A percentile compares a stretch with the other conserved stretches of the same genome.
phyloP scores from a whole-genome alignment of 768 basidiomycete species.

The Lactarius sanguifluus region DNA sequence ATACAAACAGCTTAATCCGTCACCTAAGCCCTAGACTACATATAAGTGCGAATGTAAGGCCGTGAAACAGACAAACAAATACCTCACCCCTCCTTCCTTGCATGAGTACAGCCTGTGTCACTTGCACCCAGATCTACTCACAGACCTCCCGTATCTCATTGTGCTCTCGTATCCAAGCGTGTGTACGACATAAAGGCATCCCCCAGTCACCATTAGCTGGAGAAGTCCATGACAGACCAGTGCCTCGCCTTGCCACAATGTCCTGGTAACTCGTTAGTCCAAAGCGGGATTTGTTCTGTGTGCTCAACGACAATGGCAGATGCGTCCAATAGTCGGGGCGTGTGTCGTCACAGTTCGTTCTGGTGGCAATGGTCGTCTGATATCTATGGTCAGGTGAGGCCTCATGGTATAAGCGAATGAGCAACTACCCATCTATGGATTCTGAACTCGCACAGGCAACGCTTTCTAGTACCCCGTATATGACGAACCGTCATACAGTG shows the following conservation, averaged over 20 bases:
- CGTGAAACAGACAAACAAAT: not conserved
- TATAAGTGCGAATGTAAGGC: not conserved
- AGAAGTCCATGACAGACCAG: not conserved
- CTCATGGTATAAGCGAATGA: not conserved
- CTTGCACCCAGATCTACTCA: not conserved
- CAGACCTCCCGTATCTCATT: not conserved
- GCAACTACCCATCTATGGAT: not conserved
- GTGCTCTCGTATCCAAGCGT: not conserved
- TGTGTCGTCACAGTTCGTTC: not conserved
- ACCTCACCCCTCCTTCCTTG: not conserved
- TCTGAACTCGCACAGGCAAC: not conserved
- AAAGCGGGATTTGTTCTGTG: not conserved
- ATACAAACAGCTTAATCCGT: not conserved
- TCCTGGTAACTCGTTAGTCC: not conserved
- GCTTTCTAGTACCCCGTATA: not conserved
- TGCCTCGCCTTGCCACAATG: not conserved
- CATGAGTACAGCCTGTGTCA: not conserved
- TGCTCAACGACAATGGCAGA: not conserved
- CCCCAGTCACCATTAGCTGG: not conserved
- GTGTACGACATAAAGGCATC: not conserved
- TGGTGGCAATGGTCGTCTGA: not conserved
- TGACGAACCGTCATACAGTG: not conserved
- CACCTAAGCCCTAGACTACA: not conserved
- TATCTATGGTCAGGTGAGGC: not conserved
- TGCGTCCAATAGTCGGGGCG: not conserved